Conservation (phyloP, 2,329 filamentous ascomycete species). For the Onygenales sp. region DNA sequence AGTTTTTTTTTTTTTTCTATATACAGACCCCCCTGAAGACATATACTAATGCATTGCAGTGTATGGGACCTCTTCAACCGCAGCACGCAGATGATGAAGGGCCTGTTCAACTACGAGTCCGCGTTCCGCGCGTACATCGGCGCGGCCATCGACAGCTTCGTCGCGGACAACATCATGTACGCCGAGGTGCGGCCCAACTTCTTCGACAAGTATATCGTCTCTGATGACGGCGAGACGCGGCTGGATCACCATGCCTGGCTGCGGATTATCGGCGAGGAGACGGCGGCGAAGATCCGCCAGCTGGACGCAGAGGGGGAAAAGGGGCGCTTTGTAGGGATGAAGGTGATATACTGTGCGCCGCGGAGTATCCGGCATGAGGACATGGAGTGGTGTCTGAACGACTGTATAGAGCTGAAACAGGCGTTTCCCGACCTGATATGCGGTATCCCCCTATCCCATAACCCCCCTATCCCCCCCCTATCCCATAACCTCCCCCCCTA, state of each 20-base stretch:
- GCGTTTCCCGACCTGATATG: conserved; percentile 4
- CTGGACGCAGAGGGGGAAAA: background rate
- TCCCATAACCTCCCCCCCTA: background rate
- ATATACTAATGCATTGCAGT: background rate
- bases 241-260: conserved; percentile 3
- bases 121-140: conserved; percentile 1
- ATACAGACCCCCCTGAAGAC: too few relatives aligned
- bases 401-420: conserved; percentile 3
- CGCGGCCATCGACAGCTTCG: conserved; percentile 2
- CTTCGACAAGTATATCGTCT: conserved; percentile 2
- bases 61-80: conserved; percentile 5
- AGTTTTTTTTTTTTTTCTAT: too few relatives aligned
- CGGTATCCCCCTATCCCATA: background rate
- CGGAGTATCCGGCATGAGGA: conserved; percentile 2
- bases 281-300: background rate
- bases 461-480: too few relatives aligned
- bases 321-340: background rate
- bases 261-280: background rate
- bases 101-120: conserved; percentile 4
- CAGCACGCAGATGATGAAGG: conserved; percentile 6
- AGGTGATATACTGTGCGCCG: conserved; percentile 4
- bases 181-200: conserved; percentile 5
- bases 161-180: conserved; percentile 2
- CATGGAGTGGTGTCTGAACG: conserved; percentile 4
- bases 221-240: background rate